Percentiles rank a stretch among this genome's conserved stretches.
These are phyloP conservation scores for Blastocystis sp. DNA, from an alignment of 352 stramenopile species.

Conservation along the genomic window DNA sequence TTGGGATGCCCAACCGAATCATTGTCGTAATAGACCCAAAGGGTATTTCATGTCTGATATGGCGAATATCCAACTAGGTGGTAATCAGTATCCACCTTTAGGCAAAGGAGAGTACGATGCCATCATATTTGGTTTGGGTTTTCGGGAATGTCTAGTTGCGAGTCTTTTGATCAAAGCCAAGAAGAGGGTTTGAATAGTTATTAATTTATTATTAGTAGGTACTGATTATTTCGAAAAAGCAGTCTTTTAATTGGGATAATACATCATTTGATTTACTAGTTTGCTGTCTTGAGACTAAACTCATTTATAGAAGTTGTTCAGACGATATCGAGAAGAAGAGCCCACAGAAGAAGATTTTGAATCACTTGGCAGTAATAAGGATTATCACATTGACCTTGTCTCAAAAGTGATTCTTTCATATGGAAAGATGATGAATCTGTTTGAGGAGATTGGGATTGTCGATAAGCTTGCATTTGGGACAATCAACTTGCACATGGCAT, in stretches of 20 bases:
- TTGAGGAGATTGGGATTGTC: not conserved
- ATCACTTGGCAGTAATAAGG: constrained; percentile 88
- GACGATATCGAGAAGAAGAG: constrained; percentile 76
- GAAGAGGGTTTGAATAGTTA: constrained; percentile 93
- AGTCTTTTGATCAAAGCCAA: constrained; percentile 89
- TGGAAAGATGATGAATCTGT: constrained; percentile 73
- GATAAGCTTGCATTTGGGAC: not conserved
- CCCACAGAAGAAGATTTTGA: constrained; percentile 73
- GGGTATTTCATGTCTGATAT: not conserved
- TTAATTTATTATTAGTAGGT: constrained; percentile 94
- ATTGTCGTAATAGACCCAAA: too few species aligned
- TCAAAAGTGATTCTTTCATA: constrained; percentile 99
- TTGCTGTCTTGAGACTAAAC: not conserved
- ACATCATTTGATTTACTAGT: constrained; percentile 48
- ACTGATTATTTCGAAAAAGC: constrained; percentile 83
- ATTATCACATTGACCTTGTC: constrained; percentile 99
- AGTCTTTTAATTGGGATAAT: constrained; percentile 36
- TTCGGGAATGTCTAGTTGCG: constrained; percentile 98
- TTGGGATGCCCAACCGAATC: too few species aligned
- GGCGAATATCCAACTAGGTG: not conserved
- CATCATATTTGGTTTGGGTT: constrained; percentile 96
- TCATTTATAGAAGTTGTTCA: constrained; percentile 81
- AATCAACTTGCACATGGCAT: constrained; percentile 22
- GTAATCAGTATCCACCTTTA: not conserved
- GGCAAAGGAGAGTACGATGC: constrained; percentile 92